phyloP scores from a whole-genome alignment of 1,284 basidiomycete species.

The Apiotrichum siamense region DNA sequence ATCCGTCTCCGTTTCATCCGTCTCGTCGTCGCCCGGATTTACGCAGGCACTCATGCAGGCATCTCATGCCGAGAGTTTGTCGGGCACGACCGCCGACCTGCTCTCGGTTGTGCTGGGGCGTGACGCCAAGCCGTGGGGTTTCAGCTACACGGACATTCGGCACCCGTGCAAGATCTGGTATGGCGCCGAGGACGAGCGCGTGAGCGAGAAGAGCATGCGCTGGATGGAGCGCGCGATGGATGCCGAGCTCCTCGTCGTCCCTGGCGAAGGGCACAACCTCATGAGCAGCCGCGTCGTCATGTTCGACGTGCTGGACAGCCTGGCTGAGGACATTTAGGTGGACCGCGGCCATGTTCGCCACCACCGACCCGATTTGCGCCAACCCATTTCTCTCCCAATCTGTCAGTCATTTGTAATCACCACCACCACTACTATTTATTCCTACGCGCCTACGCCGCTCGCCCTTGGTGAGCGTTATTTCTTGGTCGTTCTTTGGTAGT shows the following conservation, averaged over 20 bases:
- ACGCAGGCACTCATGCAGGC: constrained; percentile 77
- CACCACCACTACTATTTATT: too few species aligned
- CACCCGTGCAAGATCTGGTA: constrained; percentile 86
- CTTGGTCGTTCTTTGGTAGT: too few species aligned
- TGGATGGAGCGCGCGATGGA: constrained; percentile 86
- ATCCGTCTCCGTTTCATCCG: not conserved
- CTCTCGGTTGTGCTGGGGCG: constrained; percentile 77
- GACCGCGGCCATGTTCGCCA: too few species aligned
- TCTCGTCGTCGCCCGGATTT: constrained; percentile 30
- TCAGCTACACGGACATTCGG: constrained; percentile 58
- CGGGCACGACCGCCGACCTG: constrained; percentile 84
- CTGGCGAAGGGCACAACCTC: constrained; percentile 80
- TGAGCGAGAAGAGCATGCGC: constrained; percentile 75
- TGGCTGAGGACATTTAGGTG: constrained; percentile 44
- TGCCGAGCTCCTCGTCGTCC: constrained; percentile 73
- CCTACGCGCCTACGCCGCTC: too few species aligned
- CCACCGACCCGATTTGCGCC: too few species aligned
- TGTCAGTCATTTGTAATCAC: too few species aligned
- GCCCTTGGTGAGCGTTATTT: too few species aligned
- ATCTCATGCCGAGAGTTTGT: constrained; percentile 86
- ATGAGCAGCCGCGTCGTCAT: constrained; percentile 87
- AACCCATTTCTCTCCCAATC: too few species aligned
- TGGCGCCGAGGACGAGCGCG: constrained; percentile 86
- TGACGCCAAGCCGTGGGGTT: constrained; percentile 52
- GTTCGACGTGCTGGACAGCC: constrained; percentile 72